Evolutionary conservation across 768 basidiomycete genomes (phyloP).

Genomic region (Tricholoma matsutake): DNA sequence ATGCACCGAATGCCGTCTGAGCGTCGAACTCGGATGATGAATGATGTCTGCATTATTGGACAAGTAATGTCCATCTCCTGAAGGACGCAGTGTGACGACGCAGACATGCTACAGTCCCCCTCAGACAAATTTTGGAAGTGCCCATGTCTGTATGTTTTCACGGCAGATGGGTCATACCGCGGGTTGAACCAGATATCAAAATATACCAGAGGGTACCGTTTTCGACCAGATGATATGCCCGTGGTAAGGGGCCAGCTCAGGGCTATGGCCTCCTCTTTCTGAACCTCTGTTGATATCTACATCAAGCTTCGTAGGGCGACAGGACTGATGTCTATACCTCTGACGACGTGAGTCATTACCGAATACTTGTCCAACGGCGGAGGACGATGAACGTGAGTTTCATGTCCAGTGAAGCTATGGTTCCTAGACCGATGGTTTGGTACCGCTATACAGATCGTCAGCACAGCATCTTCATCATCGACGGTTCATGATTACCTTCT

Average conservation of each 20-base stretch:
- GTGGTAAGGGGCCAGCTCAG: constrained; percentile 17
- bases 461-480: background rate
- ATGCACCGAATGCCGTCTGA: constrained; percentile 45
- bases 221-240: constrained; percentile 1
- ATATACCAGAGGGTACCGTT: constrained; percentile 6
- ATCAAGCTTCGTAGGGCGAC: background rate
- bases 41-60: constrained; percentile 33
- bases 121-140: constrained; percentile 22
- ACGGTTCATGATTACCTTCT: background rate
- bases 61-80: constrained; percentile 51
- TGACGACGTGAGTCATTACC: constrained; percentile 4
- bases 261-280: constrained; percentile 6
- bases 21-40: constrained; percentile 39
- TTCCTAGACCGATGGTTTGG: constrained; percentile 5
- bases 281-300: constrained; percentile 3
- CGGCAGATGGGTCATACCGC: constrained; percentile 4
- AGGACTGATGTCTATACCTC: background rate
- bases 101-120: constrained; percentile 40
- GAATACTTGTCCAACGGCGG: background rate
- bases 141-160: background rate
- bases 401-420: constrained; percentile 2
- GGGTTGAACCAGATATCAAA: constrained; percentile 13
- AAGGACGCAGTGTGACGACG: constrained; percentile 39
- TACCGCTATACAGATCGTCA: background rate
- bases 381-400: background rate